These are phyloP conservation scores for Arabis alpina DNA, from an alignment of 345 rosid species.

Conservation along the genomic window DNA sequence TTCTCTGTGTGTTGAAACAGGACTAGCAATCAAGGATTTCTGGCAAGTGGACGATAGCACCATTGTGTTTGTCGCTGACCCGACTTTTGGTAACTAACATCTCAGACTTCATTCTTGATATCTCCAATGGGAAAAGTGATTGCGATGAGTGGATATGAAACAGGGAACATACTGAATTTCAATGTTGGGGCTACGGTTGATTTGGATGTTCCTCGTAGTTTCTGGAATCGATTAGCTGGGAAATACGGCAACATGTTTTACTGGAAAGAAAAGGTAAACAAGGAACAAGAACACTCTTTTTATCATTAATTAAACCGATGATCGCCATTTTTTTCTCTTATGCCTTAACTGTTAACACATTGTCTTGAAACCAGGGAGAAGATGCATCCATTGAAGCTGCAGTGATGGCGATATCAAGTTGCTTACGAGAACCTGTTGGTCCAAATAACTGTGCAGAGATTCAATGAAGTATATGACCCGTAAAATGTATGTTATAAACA, in stretches of 20 bases:
- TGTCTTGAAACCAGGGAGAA: conserved; percentile 68
- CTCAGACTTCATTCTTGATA: background rate
- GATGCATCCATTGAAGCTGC: conserved; percentile 93
- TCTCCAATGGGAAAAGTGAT: conserved; percentile 41
- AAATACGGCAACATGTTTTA: conserved; percentile 52
- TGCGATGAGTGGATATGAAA: conserved; percentile 52
- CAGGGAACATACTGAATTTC: conserved; percentile 83
- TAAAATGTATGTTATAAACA: background rate
- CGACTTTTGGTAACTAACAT: conserved; percentile 68
- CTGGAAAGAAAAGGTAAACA: conserved; percentile 83
- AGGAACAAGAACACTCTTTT: conserved; percentile 43
- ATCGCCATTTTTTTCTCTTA: background rate
- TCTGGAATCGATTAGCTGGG: conserved; percentile 65
- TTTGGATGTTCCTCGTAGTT: conserved; percentile 80
- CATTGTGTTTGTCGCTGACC: conserved; percentile 88
- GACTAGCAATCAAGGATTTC: conserved; percentile 78
- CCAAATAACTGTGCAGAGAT: conserved; percentile 77
- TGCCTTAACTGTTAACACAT: background rate
- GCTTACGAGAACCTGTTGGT: conserved; percentile 82
- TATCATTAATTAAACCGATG: conserved; percentile 19
- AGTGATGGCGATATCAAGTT: conserved; percentile 82
- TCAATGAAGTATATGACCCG: conserved; percentile 35
- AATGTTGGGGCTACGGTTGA: conserved; percentile 84
- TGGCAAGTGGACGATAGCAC: conserved; percentile 94
- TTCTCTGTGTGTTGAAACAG: conserved; percentile 44